Evolutionary conservation across 305 asterid genomes (phyloP).

Genomic region (Withania somnifera): DNA sequence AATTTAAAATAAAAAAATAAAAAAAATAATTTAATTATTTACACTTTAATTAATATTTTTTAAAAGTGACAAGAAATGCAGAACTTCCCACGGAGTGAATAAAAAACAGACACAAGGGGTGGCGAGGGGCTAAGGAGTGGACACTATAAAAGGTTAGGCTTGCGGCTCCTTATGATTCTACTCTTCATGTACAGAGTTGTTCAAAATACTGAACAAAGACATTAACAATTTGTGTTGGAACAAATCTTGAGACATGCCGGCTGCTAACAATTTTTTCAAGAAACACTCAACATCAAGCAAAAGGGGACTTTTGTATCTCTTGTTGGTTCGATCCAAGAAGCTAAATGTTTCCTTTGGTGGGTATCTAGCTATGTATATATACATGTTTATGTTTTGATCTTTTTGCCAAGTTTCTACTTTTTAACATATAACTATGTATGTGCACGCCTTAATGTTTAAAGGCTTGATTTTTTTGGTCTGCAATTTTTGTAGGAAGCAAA

Average conservation of each 20-base stretch:
- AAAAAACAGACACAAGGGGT: no score
- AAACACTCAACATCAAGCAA: constrained; percentile 20
- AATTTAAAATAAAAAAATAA: no score
- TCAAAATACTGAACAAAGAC: neutral
- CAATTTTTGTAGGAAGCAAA: constrained; percentile 36
- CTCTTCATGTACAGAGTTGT: no score
- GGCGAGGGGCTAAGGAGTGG: no score
- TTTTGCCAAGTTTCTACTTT: constrained; percentile 16
- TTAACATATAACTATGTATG: neutral
- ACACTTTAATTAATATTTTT: no score
- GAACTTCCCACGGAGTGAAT: no score
- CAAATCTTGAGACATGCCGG: constrained; percentile 38
- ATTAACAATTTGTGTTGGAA: neutral
- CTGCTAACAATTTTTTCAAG: constrained; percentile 22
- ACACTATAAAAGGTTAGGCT: no score
- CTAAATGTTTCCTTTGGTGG: no score
- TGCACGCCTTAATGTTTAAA: neutral
- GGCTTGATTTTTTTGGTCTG: neutral
- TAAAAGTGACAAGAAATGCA: no score
- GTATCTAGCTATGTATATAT: neutral
- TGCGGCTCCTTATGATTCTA: no score
- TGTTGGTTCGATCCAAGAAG: neutral
- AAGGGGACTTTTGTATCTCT: constrained; percentile 10
- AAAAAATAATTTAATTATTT: no score
- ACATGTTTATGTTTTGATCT: neutral